Conservation (phyloP, 208 protist genomes). For the Crithidia thermophila region DNA sequence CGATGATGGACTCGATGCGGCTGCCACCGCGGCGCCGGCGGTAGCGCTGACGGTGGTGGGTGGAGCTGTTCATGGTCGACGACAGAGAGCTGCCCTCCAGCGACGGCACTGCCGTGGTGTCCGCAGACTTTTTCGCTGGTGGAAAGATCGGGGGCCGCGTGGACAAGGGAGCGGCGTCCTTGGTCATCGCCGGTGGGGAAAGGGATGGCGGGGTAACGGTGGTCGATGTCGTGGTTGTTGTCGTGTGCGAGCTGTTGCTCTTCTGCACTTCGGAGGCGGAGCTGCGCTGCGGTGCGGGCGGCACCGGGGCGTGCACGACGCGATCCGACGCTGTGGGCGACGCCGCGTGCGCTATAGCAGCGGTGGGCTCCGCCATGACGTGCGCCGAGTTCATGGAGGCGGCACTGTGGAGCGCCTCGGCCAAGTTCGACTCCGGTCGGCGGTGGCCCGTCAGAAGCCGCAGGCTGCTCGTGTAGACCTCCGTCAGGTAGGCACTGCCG, state of each 20-base stretch:
- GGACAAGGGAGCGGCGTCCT: too few relatives aligned
- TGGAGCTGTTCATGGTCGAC: background rate
- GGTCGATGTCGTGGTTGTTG: background rate
- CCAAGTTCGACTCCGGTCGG: background rate
- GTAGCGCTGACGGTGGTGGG: conserved; percentile 4
- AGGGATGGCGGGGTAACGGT: background rate
- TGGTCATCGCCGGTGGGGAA: too few relatives aligned
- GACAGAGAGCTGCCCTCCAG: background rate
- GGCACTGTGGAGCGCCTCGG: too few relatives aligned
- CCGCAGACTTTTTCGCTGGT: too few relatives aligned
- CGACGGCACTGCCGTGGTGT: too few relatives aligned
- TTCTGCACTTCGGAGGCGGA: background rate
- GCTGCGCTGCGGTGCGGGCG: background rate
- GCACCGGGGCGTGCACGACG: background rate
- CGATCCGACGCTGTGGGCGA: too few relatives aligned
- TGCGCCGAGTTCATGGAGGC: too few relatives aligned
- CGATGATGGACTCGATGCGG: conserved; percentile 2
- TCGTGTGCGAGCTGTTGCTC: conserved; percentile 2
- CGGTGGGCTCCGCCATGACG: too few relatives aligned
- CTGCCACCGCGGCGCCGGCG: background rate
- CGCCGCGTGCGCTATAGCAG: too few relatives aligned
- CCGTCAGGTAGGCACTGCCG: conserved; percentile 16
- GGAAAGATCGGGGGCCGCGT: too few relatives aligned
- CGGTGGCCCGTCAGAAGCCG: background rate
- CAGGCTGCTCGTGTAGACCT: conserved; percentile 19